Evolutionary conservation across 345 rosid genomes (phyloP).

Genomic region (Brassica rapa): DNA sequence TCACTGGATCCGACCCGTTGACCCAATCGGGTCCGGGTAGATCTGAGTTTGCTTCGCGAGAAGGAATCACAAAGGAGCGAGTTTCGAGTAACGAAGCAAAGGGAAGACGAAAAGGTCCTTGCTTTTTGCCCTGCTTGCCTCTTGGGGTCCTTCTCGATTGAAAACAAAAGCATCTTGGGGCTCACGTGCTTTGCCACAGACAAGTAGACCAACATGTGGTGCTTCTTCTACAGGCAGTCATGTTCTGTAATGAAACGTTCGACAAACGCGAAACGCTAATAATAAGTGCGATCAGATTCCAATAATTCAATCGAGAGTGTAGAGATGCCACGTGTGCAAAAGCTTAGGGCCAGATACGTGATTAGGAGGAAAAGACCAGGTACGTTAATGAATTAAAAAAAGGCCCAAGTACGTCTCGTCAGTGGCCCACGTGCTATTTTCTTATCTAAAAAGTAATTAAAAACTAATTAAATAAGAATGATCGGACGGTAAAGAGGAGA

Average conservation of each 20-base stretch:
- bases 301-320: background rate
- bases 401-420: conserved; percentile 16
- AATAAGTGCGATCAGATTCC: background rate
- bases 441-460: background rate
- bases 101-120: background rate
- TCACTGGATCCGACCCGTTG: conserved; percentile 29
- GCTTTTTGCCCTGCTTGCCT: conserved; percentile 21
- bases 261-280: conserved; percentile 19
- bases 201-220: conserved; percentile 20
- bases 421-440: conserved; percentile 26
- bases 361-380: conserved; percentile 4
- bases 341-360: conserved; percentile 29
- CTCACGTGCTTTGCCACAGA: conserved; percentile 17
- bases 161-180: conserved; percentile 26
- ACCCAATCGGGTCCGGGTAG: background rate
- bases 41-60: background rate
- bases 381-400: background rate
- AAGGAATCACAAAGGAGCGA: conserved; percentile 17
- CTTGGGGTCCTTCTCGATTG: conserved; percentile 26
- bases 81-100: conserved; percentile 19
- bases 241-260: conserved; percentile 15
- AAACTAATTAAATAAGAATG: background rate
- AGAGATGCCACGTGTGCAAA: conserved; percentile 25
- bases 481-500: background rate
- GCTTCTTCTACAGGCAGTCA: background rate